Evolutionary conservation across 495 filamentous ascomycete genomes (phyloP).

Genomic region (Podospora bellae-mahoneyi): DNA sequence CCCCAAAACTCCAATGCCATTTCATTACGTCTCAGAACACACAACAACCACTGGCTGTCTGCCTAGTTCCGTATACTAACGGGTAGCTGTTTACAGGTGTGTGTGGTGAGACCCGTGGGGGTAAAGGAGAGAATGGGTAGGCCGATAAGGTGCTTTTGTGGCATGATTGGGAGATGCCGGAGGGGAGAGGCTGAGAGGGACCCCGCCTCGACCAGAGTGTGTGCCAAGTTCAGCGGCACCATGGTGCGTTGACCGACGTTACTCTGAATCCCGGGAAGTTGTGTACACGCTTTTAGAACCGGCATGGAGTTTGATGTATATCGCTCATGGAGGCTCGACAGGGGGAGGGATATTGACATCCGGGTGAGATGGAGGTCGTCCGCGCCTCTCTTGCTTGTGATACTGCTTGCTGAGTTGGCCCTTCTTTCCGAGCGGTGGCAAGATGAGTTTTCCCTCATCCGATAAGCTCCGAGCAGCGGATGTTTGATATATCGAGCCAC

Average conservation of each 20-base stretch:
- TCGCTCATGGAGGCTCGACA: constrained; percentile 6
- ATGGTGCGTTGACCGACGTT: constrained; percentile 7
- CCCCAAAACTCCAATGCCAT: neutral
- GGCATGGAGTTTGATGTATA: neutral
- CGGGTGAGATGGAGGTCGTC: neutral
- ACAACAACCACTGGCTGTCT: neutral
- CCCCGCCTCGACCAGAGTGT: constrained; percentile 4
- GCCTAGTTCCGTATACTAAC: neutral
- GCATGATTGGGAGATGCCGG: constrained; percentile 15
- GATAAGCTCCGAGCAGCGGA: constrained; percentile 18
- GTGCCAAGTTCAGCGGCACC: constrained; percentile 13
- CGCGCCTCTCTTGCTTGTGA: neutral
- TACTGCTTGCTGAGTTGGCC: neutral
- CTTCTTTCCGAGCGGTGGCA: constrained; percentile 1
- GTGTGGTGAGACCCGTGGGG: constrained; percentile 23
- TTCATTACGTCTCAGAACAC: constrained; percentile 26
- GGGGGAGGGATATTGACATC: neutral
- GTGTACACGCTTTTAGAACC: neutral
- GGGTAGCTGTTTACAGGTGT: neutral
- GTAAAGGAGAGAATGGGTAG: constrained; percentile 18
- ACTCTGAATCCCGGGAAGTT: constrained; percentile 8
- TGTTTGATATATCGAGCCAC: constrained; percentile 9
- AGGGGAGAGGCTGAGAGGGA: constrained; percentile 11
- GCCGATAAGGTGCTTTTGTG: constrained; percentile 18
- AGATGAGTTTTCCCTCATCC: constrained; percentile 3